Base-by-base conservation (phyloP, 2,329 filamentous ascomycete genomes). In the Fusarium sp. region DNA sequence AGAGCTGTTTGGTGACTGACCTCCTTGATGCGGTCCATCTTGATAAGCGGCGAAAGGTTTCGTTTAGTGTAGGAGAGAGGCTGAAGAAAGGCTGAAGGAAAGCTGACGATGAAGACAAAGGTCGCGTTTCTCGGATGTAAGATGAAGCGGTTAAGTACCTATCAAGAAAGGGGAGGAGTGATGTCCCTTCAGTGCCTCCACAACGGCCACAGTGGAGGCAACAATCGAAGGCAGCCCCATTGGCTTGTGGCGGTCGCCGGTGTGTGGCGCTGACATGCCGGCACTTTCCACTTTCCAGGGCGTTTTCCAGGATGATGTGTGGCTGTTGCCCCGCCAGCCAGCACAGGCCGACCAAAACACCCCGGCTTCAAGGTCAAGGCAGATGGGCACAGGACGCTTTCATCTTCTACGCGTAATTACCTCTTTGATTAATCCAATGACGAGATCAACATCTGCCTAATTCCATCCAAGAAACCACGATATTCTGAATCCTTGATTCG, bases 1-100 rank as follows among this genome's bases (percentile, higher is more conserved):
- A 68, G 62, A 68, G 63, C 55, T 64, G 38, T 60, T 52, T 38
- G 59, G 59, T 49, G 56, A 86, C 90, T 85, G 82, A 94, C 92
- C 87, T 94, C 90, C 89, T 93, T 94, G 81, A 96, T 94, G 82
- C 91, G 91, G 82, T 96, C 92, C 92, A 95, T 95, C 77, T 77
- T 86, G 40, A 50, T 61, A 62, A 52, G 59, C 51, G 56, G 46
- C 47, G 56, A 58, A 45, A 46, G 28, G n/a, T 52, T 56, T 47
- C 20, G 39, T 56, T 56, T 52, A 28, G 44, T 48, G 46, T 54
- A 44, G 58, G 46, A 62, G 53, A 34, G n/a, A 34, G 32, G 32
- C 32, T 34, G 32, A 8, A 17, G 32, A 52, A 58, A 53, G 56
- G 42, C 40, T 50, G 63, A 55, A 60, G 61, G 62, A 64, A 67